Percentiles rank a stretch among this genome's conserved stretches.
Evolutionary conservation across 805 yeast species (phyloP).

Genomic region (Sporopachydermia quercuum): DNA sequence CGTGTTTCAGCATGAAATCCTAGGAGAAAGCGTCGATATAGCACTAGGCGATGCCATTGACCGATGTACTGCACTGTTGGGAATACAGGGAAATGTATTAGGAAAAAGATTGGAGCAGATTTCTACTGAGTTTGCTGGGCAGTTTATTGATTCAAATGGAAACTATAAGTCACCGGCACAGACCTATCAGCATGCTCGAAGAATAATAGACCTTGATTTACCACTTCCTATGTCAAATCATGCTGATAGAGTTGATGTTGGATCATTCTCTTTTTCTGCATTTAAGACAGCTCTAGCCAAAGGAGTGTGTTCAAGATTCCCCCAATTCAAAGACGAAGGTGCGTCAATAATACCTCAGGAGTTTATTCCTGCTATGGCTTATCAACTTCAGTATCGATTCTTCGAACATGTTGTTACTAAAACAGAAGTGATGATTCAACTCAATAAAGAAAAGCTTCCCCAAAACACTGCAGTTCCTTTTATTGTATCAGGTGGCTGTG

Average conservation of each 20-base stretch:
- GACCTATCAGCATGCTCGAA: background rate
- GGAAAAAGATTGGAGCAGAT: constrained; percentile 69
- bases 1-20: constrained; percentile 50
- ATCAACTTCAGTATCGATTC: too few relatives aligned
- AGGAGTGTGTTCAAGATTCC: constrained; percentile 15
- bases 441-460: too few relatives aligned
- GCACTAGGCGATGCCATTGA: constrained; percentile 92
- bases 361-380: too few relatives aligned
- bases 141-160: constrained; percentile 11
- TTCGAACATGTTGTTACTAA: too few relatives aligned
- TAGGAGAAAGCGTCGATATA: constrained; percentile 67
- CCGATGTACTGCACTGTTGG: constrained; percentile 79
- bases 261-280: constrained; percentile 66
- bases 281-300: constrained; percentile 41
- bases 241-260: constrained; percentile 27
- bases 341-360: too few relatives aligned
- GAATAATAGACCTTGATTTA: constrained; percentile 13
- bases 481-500: constrained; percentile 92
- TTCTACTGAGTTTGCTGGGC: constrained; percentile 23
- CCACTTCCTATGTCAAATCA: constrained; percentile 42
- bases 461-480: too few relatives aligned
- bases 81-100: constrained; percentile 67
- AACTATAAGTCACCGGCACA: constrained; percentile 3
- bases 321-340: constrained; percentile 12
- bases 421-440: too few relatives aligned